Base-by-base conservation (phyloP, 495 filamentous ascomycete genomes). In the Amniculicola lignicola region DNA sequence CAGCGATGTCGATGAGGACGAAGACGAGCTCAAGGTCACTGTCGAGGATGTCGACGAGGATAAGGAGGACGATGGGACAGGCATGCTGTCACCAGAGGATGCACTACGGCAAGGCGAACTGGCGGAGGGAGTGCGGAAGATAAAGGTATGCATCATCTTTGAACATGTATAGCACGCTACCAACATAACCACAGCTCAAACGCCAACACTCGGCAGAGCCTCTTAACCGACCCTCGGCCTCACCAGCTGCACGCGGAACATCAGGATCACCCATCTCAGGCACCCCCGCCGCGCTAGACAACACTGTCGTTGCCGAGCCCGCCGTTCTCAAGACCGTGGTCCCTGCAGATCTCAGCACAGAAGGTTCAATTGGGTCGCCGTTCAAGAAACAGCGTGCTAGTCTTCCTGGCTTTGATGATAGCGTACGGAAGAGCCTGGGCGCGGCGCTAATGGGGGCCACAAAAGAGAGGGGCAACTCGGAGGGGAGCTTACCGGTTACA, bases 181-280 rank as follows among this genome's bases (percentile, higher is more conserved):
- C 23, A 36, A n/a, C 39, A 43, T 21, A 16, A 29, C 4, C 61
- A 58, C 67, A 97, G 92, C 81, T 97, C 29, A 98, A 98, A 80
- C 88, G 94, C 53, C 87, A 90, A 59, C 93, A 96, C 72, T 96
- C 93, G 0, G 83, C 82, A 27, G 91, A 94, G 22, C 86, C 84
- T 1, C 71, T 86, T 16, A 77, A 76, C 35, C 70, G 73, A n/a
- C 71, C 52, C 67, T 3, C 70, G 74, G 15, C 72, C 62, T 63
- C 71, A 63, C 65, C 68, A 53, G 57, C 49, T 39, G 63, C 63
- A 62, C 70, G 74, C 21, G 68, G 73, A 10, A 63, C 72, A 12
- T 77, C 71, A 50, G 77, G 70, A 51, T 79, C 73, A n/a, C 52
- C 54, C 12, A 45, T 45, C 12, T 57, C 56, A 19, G 56, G 54